phyloP scores from a whole-genome alignment of 2,329 filamentous ascomycete species.

The Fusarium protoensiforme region DNA sequence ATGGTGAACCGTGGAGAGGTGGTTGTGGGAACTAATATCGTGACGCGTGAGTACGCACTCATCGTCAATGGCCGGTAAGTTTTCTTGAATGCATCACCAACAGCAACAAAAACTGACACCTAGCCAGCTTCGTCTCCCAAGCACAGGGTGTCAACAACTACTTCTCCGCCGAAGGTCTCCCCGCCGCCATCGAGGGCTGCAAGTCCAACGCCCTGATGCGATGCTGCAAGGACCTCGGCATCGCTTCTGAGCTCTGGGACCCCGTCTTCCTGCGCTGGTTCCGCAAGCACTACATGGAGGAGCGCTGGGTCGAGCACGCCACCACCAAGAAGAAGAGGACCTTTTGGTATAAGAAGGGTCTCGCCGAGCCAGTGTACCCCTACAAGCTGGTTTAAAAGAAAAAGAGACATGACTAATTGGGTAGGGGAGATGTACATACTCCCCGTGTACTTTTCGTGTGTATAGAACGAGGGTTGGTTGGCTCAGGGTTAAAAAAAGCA shows the following conservation, averaged over 20 bases:
- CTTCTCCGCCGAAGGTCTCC: slow-evolving; percentile 89
- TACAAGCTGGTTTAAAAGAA: slow-evolving; percentile 55
- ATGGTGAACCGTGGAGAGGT: slow-evolving; percentile 88
- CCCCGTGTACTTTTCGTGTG: neutral
- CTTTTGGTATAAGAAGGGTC: slow-evolving; percentile 83
- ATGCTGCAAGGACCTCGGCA: slow-evolving; percentile 97
- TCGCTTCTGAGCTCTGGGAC: slow-evolving; percentile 97
- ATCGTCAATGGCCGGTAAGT: slow-evolving; percentile 86
- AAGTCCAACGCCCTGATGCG: slow-evolving; percentile 98
- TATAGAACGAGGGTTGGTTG: neutral
- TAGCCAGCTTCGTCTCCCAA: slow-evolving; percentile 82
- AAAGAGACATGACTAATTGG: neutral
- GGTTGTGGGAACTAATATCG: slow-evolving; percentile 82
- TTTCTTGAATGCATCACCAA: neutral
- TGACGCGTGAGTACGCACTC: slow-evolving; percentile 93
- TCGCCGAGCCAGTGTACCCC: slow-evolving; percentile 76
- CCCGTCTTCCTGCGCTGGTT: slow-evolving; percentile 89
- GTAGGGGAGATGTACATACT: neutral
- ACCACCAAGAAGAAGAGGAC: slow-evolving; percentile 89
- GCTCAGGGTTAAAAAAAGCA: neutral
- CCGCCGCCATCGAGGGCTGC: slow-evolving; percentile 94
- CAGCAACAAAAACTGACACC: neutral
- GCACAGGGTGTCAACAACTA: slow-evolving; percentile 95
- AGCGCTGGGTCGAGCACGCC: slow-evolving; percentile 91
- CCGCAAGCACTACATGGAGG: slow-evolving; percentile 77